phyloP scores from a whole-genome alignment of 2,329 filamentous ascomycete species.

The Herpotrichia juniperi region DNA sequence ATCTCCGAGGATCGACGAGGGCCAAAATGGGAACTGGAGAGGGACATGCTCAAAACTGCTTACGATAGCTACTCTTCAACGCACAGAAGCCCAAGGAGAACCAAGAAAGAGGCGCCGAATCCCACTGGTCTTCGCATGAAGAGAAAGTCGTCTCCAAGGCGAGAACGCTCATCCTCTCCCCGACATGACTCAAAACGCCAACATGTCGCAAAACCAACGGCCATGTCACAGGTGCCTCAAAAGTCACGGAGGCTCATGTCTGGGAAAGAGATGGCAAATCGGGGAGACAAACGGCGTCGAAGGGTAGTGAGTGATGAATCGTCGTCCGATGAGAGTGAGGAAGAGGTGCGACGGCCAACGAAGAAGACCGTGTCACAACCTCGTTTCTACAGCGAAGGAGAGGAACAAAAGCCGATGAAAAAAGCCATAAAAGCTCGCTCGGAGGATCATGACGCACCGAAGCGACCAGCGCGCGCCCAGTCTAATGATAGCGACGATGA shows the following conservation, averaged over 20 bases:
- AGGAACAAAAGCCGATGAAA: conserved; percentile 41
- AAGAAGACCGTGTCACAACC: conserved; percentile 35
- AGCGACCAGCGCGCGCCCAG: conserved; percentile 24
- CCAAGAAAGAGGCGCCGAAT: conserved; percentile 40
- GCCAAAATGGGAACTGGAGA: conserved; percentile 89
- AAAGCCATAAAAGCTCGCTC: conserved; percentile 35
- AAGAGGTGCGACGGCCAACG: conserved; percentile 43
- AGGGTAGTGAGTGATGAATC: conserved; percentile 43
- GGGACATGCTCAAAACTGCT: conserved; percentile 76
- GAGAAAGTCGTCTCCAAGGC: conserved; percentile 33
- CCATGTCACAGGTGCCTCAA: conserved; percentile 28
- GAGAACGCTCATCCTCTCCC: conserved; percentile 43
- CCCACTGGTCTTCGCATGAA: conserved; percentile 34
- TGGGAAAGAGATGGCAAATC: conserved; percentile 43
- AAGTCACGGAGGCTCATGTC: conserved; percentile 43
- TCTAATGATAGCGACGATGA: conserved; percentile 42
- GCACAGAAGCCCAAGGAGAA: conserved; percentile 41
- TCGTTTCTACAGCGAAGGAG: conserved; percentile 42
- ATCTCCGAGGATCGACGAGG: conserved; percentile 83
- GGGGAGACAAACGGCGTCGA: conserved; percentile 34
- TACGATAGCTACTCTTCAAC: conserved; percentile 63
- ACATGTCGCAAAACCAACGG: conserved; percentile 26
- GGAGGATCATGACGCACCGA: conserved; percentile 36
- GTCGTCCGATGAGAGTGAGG: conserved; percentile 44
- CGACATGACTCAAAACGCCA: conserved; percentile 34